Conservation (phyloP, 345 rosid genomes). For the Acer campestre region DNA sequence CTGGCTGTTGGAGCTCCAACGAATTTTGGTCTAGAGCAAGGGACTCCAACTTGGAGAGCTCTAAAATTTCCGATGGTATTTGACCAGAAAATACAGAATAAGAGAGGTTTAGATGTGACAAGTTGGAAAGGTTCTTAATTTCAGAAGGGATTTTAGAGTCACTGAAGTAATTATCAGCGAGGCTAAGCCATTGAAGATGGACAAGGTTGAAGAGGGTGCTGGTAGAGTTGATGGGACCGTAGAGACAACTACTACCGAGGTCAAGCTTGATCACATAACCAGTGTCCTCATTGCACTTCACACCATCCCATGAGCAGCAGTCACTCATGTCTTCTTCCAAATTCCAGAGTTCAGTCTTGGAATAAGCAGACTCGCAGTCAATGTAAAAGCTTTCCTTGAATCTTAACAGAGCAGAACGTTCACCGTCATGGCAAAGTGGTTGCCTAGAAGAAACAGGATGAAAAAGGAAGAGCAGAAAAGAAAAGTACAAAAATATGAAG, state of each 20-base stretch:
- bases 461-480: background rate
- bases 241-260: slow-evolving; percentile 9
- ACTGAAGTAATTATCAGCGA: background rate
- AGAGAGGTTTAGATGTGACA: slow-evolving; percentile 6
- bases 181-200: slow-evolving; percentile 12
- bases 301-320: slow-evolving; percentile 14
- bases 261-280: slow-evolving; percentile 14
- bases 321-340: background rate
- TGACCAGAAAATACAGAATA: background rate
- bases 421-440: background rate
- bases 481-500: background rate
- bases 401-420: background rate
- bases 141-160: background rate
- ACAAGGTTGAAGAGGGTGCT: slow-evolving; percentile 15
- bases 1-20: too few relatives aligned
- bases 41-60: background rate
- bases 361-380: background rate
- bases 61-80: background rate
- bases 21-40: slow-evolving; percentile 13
- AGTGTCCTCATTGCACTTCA: slow-evolving; percentile 13
- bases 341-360: background rate
- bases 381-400: background rate
- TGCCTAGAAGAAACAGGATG: background rate
- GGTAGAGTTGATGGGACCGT: slow-evolving; percentile 12
- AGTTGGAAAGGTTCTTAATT: background rate